Evolutionary conservation across 495 filamentous ascomycete species (phyloP).

Genomic region (Penicillium fimorum): DNA sequence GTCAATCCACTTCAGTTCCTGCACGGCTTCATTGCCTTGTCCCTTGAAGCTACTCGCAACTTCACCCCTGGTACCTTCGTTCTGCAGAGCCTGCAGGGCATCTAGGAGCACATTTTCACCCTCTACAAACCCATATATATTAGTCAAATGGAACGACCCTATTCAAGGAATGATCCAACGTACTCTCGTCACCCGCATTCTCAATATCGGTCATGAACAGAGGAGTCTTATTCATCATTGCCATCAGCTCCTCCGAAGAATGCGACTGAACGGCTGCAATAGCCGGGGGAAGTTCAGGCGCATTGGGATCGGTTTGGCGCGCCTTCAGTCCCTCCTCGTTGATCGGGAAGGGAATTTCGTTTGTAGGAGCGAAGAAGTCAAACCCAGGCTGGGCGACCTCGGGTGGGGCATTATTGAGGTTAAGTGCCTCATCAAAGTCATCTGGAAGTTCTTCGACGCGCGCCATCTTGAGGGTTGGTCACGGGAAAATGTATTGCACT

Average conservation of each 20-base stretch:
- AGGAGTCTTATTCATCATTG: conserved; percentile 76
- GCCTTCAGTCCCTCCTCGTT: conserved; percentile 40
- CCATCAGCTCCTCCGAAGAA: conserved; percentile 67
- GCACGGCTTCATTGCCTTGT: conserved; percentile 85
- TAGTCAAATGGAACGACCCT: conserved; percentile 3
- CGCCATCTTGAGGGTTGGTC: conserved; percentile 28
- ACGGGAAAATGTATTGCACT: not conserved
- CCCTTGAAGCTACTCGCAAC: conserved; percentile 76
- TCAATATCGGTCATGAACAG: conserved; percentile 94
- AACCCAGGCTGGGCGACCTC: conserved; percentile 18
- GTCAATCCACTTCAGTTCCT: conserved; percentile 70
- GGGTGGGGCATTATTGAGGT: conserved; percentile 33
- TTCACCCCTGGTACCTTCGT: conserved; percentile 86
- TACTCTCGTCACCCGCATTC: conserved; percentile 58
- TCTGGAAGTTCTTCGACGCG: conserved; percentile 53
- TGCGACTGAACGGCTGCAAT: conserved; percentile 59
- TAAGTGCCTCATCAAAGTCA: conserved; percentile 48
- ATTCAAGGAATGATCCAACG: conserved; percentile 17
- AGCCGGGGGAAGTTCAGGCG: conserved; percentile 53
- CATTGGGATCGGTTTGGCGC: conserved; percentile 31
- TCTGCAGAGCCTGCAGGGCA: conserved; percentile 83
- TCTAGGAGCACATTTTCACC: conserved; percentile 75
- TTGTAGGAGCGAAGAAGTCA: conserved; percentile 30
- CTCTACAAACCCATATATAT: conserved; percentile 27
- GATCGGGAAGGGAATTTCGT: conserved; percentile 45